phyloP scores from a whole-genome alignment of 2,329 filamentous ascomycete genomes.

The Endocalyx cinctus region DNA sequence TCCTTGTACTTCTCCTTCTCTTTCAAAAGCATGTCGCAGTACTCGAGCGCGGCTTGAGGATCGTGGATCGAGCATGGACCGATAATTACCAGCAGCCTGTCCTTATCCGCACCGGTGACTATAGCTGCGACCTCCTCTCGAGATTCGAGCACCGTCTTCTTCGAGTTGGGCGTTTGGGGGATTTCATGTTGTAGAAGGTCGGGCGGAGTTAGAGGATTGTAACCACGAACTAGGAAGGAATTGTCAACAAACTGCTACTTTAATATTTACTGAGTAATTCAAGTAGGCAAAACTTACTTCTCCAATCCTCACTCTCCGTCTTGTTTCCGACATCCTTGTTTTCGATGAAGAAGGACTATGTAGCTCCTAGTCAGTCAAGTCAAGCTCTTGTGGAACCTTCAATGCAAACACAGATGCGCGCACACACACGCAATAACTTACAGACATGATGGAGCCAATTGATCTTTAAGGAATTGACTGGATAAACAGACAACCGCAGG shows the following conservation, averaged over 20 bases:
- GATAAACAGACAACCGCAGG: no score
- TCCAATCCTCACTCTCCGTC: slow-evolving; percentile 71
- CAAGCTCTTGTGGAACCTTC: slow-evolving; percentile 2
- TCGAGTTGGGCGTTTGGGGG: slow-evolving; percentile 51
- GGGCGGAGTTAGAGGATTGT: slow-evolving; percentile 89
- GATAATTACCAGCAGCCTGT: slow-evolving; percentile 67
- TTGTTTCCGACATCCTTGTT: slow-evolving; percentile 77
- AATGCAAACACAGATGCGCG: no score
- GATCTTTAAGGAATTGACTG: background rate
- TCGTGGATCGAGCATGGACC: slow-evolving; percentile 98
- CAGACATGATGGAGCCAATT: slow-evolving; percentile 18
- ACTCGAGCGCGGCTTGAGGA: slow-evolving; percentile 81
- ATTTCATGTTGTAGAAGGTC: slow-evolving; percentile 96
- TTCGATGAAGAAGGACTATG: slow-evolving; percentile 65
- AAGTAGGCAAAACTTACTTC: slow-evolving; percentile 71
- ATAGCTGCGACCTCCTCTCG: slow-evolving; percentile 64
- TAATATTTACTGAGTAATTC: no score
- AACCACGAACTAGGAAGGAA: slow-evolving; percentile 64
- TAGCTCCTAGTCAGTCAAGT: slow-evolving; percentile 23
- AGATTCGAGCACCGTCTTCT: slow-evolving; percentile 55
- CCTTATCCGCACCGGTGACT: slow-evolving; percentile 62
- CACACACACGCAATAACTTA: no score
- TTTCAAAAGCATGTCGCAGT: slow-evolving; percentile 78
- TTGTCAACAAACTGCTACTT: no score
- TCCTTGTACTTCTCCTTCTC: slow-evolving; percentile 84